Percentiles rank a stretch among this genome's conserved stretches.
Evolutionary conservation across 345 rosid species (phyloP).

Genomic region (Populus tremula): DNA sequence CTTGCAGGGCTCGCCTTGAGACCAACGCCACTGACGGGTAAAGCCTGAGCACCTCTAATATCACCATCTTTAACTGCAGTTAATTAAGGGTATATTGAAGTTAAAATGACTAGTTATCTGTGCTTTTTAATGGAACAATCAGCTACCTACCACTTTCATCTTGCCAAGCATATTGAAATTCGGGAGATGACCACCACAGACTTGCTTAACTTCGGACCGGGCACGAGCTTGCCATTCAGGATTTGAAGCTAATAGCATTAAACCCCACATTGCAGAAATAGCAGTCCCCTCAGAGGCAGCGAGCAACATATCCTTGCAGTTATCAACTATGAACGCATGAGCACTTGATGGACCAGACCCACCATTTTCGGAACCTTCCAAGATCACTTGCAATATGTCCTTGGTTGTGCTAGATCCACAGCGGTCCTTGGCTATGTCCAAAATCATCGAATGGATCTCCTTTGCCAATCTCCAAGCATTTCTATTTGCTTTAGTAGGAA

Average conservation of each 20-base stretch:
- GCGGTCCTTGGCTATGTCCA: conserved; percentile 5
- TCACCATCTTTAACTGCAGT: no score
- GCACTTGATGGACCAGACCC: neutral
- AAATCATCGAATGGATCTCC: neutral
- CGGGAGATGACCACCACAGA: neutral
- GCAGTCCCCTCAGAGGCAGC: conserved; percentile 10
- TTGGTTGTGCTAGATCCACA: neutral
- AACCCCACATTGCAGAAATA: conserved; percentile 7
- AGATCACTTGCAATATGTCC: neutral
- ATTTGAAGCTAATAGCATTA: conserved; percentile 9
- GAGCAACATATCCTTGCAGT: conserved; percentile 19
- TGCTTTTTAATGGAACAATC: neutral
- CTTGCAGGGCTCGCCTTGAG: conserved; percentile 1
- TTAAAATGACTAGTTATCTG: no score
- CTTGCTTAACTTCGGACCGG: conserved; percentile 4
- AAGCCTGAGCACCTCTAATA: no score
- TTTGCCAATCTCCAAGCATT: neutral
- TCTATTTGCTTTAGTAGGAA: conserved; percentile 10
- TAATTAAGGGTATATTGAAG: neutral
- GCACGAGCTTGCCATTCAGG: conserved; percentile 8
- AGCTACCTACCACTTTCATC: conserved; percentile 2
- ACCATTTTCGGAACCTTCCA: neutral
- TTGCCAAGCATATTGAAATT: conserved; percentile 1
- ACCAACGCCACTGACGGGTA: no score
- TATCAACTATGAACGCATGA: conserved; percentile 20